Evolutionary conservation across 164 flowering plant species (phyloP).

Genomic region (Nymphaea colorata): DNA sequence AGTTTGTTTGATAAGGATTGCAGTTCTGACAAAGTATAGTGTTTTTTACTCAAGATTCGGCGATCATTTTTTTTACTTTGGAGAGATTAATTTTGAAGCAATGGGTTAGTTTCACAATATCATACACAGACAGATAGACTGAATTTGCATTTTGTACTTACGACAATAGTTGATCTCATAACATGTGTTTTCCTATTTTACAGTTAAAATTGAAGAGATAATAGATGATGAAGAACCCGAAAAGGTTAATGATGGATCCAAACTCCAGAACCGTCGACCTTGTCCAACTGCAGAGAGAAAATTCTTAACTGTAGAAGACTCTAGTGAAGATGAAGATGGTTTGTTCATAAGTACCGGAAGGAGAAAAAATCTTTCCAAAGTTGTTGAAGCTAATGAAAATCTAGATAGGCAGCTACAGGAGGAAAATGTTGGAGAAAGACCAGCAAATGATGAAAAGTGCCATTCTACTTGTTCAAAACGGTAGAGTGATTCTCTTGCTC

Average conservation of each 20-base stretch:
- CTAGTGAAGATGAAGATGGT: slow-evolving; percentile 96
- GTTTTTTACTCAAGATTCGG: too few species aligned
- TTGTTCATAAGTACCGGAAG: slow-evolving; percentile 43
- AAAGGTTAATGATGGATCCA: slow-evolving; percentile 31
- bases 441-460: slow-evolving; percentile 13
- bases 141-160: too few species aligned
- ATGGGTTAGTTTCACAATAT: too few species aligned
- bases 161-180: not conserved
- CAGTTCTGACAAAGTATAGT: too few species aligned
- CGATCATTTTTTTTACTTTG: too few species aligned
- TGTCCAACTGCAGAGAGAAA: slow-evolving; percentile 21
- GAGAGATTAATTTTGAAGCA: too few species aligned
- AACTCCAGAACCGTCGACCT: slow-evolving; percentile 18
- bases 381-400: slow-evolving; percentile 13
- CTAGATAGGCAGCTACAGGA: slow-evolving; percentile 14
- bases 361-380: slow-evolving; percentile 8
- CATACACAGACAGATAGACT: too few species aligned
- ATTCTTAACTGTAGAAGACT: slow-evolving; percentile 26
- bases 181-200: not conserved
- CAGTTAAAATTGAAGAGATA: slow-evolving; percentile 92
- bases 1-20: too few species aligned
- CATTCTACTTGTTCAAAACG: slow-evolving; percentile 24
- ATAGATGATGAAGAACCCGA: slow-evolving; percentile 53
- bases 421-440: slow-evolving; percentile 24
- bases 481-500: slow-evolving; percentile 23